These are phyloP conservation scores for Tuber indicum DNA, from an alignment of 495 filamentous ascomycete genomes.

Conservation along the genomic window DNA sequence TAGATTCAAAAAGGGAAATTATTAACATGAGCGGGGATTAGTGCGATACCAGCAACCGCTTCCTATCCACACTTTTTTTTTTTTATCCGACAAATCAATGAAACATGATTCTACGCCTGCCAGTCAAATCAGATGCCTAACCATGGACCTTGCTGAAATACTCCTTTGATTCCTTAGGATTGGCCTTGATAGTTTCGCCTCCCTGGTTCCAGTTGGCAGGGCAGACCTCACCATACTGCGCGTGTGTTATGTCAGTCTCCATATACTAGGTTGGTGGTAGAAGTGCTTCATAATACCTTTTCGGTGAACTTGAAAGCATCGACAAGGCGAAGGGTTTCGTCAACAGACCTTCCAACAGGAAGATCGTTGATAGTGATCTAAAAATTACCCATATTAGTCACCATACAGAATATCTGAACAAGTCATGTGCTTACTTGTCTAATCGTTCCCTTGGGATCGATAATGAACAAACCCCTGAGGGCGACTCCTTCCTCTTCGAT, in stretches of 20 bases:
- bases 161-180: conserved; percentile 47
- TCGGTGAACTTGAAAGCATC: conserved; percentile 58
- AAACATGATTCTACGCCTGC: not conserved
- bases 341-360: conserved; percentile 54
- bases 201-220: conserved; percentile 55
- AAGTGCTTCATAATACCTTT: conserved; percentile 39
- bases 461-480: conserved; percentile 55
- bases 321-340: conserved; percentile 54
- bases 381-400: conserved; percentile 5
- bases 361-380: conserved; percentile 57
- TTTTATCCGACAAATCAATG: not conserved
- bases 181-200: conserved; percentile 51
- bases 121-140: conserved; percentile 6
- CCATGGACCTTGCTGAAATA: conserved; percentile 46
- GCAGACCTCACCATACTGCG: conserved; percentile 52
- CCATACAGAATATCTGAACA: not conserved
- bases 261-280: not conserved
- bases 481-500: conserved; percentile 54
- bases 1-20: not conserved
- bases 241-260: not conserved
- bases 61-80: not conserved
- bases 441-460: conserved; percentile 53
- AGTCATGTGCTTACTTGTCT: conserved; percentile 44
- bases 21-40: not conserved
- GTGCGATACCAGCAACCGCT: not conserved